Percentiles rank a stretch among this genome's conserved stretches.
phyloP scores from a whole-genome alignment of 257 asterid species.

The Petrea volubilis region DNA sequence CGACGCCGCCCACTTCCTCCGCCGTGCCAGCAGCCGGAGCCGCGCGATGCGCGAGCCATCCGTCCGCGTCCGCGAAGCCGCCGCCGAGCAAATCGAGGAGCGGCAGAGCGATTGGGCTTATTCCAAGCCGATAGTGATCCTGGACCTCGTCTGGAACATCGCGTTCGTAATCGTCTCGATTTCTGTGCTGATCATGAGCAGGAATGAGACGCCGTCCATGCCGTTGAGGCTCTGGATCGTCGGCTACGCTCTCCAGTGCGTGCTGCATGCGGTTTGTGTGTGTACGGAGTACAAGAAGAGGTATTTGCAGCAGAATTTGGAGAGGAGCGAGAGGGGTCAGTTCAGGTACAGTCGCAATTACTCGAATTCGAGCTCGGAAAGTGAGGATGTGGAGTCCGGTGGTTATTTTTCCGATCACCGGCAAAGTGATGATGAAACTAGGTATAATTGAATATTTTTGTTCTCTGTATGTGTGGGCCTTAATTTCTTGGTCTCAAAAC shows the following conservation, averaged over 20 bases:
- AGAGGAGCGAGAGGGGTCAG: slow-evolving; percentile 30
- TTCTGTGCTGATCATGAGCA: slow-evolving; percentile 46
- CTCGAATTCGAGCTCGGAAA: slow-evolving; percentile 61
- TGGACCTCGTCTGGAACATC: slow-evolving; percentile 82
- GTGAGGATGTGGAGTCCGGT: slow-evolving; percentile 48
- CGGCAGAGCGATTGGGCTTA: slow-evolving; percentile 93
- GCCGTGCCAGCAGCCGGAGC: slow-evolving; percentile 52
- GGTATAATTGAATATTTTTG: slow-evolving; percentile 39
- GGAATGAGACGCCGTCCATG: slow-evolving; percentile 45
- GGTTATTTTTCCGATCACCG: slow-evolving; percentile 46
- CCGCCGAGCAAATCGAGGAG: slow-evolving; percentile 70
- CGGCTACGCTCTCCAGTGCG: slow-evolving; percentile 54
- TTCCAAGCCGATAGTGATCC: slow-evolving; percentile 79
- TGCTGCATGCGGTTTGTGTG: slow-evolving; percentile 54
- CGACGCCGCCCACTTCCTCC: slow-evolving; percentile 51
- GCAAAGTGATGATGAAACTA: slow-evolving; percentile 58
- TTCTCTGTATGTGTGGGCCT: background rate
- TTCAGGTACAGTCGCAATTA: slow-evolving; percentile 35
- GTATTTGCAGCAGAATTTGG: slow-evolving; percentile 33
- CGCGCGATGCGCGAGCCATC: slow-evolving; percentile 62
- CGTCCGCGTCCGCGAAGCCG: slow-evolving; percentile 54
- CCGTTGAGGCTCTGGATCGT: slow-evolving; percentile 63
- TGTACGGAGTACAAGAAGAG: slow-evolving; percentile 67
- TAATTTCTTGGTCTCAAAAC: background rate
- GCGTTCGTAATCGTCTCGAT: slow-evolving; percentile 59